Conservation (phyloP, 495 filamentous ascomycete genomes). For the Pseudomonodictys pantanalensis region DNA sequence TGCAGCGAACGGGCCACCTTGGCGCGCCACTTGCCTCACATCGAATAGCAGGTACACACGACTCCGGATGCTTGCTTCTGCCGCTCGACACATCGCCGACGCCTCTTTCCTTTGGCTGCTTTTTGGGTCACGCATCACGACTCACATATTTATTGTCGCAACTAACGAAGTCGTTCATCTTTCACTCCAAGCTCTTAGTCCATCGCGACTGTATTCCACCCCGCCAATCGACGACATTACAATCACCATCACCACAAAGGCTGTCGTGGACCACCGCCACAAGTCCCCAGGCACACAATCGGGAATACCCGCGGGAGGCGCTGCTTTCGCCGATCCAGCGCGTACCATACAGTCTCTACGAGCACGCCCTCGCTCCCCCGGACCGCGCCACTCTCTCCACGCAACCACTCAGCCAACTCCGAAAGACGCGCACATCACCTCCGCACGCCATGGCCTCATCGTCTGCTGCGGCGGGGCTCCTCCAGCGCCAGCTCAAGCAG, state of each 20-base stretch:
- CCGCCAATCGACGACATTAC: too few relatives aligned
- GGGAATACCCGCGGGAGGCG: too few relatives aligned
- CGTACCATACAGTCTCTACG: too few relatives aligned
- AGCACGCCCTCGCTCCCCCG: not conserved
- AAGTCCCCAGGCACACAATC: too few relatives aligned
- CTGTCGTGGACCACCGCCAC: too few relatives aligned
- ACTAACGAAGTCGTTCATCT: not conserved
- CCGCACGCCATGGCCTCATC: conserved; percentile 23
- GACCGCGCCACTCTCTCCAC: not conserved
- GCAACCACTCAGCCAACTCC: not conserved
- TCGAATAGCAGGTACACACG: not conserved
- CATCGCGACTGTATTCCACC: too few relatives aligned
- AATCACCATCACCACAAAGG: too few relatives aligned
- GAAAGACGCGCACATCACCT: not conserved
- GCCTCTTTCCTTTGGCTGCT: not conserved
- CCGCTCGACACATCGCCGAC: not conserved
- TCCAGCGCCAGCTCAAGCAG: conserved; percentile 81
- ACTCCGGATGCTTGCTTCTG: not conserved
- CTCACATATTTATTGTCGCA: not conserved
- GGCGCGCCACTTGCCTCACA: not conserved
- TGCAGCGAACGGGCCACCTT: not conserved
- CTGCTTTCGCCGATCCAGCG: too few relatives aligned
- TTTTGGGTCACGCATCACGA: not conserved
- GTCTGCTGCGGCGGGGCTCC: conserved; percentile 64
- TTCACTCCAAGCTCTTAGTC: too few relatives aligned